Evolutionary conservation across 306 rosid species (phyloP), one percentile per base, ranked within the genome.

Genomic region (Bauhinia variegata): DNA sequence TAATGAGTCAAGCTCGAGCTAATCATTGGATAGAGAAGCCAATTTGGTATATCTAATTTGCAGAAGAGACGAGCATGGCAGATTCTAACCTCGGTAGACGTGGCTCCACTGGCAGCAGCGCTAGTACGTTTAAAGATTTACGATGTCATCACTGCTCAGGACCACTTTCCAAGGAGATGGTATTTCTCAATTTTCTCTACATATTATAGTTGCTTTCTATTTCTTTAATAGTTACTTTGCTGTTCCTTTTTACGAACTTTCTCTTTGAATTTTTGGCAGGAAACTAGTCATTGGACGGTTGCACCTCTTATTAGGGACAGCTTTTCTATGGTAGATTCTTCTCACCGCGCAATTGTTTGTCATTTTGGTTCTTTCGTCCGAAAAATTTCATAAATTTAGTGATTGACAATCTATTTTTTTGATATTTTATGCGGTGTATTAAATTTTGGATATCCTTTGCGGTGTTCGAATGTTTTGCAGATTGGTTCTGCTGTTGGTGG

Each of bases 401-500:
- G 16, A 57, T 67, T 13, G 41, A 14, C 41, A 7, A 23, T 63
- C 46, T n/a, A 30, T 17, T 67, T 14, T 42, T 72, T 48, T 50
- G 49, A 30, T 43, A 48, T 44, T 52, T 54, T 4, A 1, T 54
- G 7, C 8, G 60, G 43, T 32, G 17, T 74, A 16, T 9, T 17
- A 34, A 18, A 1, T 63, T 10, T 51, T 63, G 18, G 52, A 5
- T 4, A 44, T 60, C 15, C 37, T 5, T 44, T 1, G 2, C 12
- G 43, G 66, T 46, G 8, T 50, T 68, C 55, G 19, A 28, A 50
- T 43, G 17, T 19, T 65, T 2, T 57, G 47, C 79, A 92, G 98
- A 92, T 92, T 82, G 93, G 98, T 55, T 92, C 98, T 70, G 98
- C 91, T 9, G 87, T 89, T 73, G 98, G 98, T 57, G 98, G 98